Evolutionary conservation across 192 early-diverging fungal species (phyloP), one percentile per base, ranked within the genome.

Genomic region (Dissophora ornata): DNA sequence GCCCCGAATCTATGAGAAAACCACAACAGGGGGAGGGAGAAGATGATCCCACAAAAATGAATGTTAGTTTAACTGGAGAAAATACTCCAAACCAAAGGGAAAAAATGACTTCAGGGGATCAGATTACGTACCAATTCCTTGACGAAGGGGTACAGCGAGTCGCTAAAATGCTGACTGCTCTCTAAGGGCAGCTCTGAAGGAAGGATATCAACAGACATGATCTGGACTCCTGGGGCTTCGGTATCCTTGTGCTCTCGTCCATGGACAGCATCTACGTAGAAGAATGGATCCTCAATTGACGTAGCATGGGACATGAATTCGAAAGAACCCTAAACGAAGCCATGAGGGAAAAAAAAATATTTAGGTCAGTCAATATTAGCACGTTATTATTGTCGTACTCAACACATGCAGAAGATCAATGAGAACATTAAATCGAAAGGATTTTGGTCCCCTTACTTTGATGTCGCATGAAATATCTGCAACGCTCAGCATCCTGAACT

Each of bases 191-290:
- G 83, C 82, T 99, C 97, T 2, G 97, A 94, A 1, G 97, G 97
- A 38, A 99, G 80, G 69, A 97, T 99, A 69, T 99, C 97, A 33
- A 99, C 94, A 8, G 95, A 95, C 89, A 97, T 95, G 80, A 99
- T 94, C 73, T 97, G 95, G n/a, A 96, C 88, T 32, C 97, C 97
- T 4, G 82, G 77, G 21, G 85, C 90, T 62, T 94, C 92, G 15
- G 59, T 63, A 53, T 70, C 29, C 56, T 64, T 81, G 83, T 97
- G 96, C 40, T 84, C 86, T 12, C 62, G 73, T 24, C 84, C 80
- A 12, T 81, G 82, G 33, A 93, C 80, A 18, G 96, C 94, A 81
- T 99, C 95, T 55, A 95, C 92, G 62, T 95, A 95, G 79, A 89
- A 99, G 80, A 92, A 97, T 1, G 96, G 95, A 58, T 88, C 75